Conservation (phyloP, 495 filamentous ascomycete genomes). For the Penicillium cataractarum region DNA sequence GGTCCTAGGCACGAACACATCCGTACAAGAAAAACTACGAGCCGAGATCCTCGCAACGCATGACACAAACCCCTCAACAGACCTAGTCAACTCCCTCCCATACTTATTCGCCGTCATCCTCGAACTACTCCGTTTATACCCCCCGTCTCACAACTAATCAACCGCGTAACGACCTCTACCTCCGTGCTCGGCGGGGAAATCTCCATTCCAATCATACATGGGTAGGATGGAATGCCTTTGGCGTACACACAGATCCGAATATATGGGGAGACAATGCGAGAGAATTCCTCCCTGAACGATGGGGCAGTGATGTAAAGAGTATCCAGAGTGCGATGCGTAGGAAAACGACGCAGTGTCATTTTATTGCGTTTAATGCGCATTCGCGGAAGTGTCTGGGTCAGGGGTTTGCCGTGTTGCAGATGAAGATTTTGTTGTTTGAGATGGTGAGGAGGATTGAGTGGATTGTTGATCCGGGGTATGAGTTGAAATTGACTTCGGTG, state of each 20-base stretch:
- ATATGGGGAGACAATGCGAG: constrained; percentile 37
- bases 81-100: constrained; percentile 34
- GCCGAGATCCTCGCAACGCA: constrained; percentile 25
- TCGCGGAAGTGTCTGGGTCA: constrained; percentile 42
- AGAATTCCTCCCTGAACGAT: constrained; percentile 41
- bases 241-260: constrained; percentile 32
- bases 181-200: constrained; percentile 31
- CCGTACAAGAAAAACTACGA: constrained; percentile 34
- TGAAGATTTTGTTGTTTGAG: constrained; percentile 39
- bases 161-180: constrained; percentile 25
- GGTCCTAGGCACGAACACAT: constrained; percentile 29
- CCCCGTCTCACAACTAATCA: constrained; percentile 45
- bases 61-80: constrained; percentile 17
- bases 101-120: constrained; percentile 42
- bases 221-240: constrained; percentile 43
- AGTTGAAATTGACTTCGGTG: constrained; percentile 40
- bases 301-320: constrained; percentile 36
- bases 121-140: constrained; percentile 45
- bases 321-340: constrained; percentile 32
- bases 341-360: constrained; percentile 35
- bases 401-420: constrained; percentile 38
- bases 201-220: constrained; percentile 35
- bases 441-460: constrained; percentile 32
- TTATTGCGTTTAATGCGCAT: constrained; percentile 42
- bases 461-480: constrained; percentile 35